Percentiles rank a stretch among this genome's conserved stretches.
Evolutionary conservation across 768 basidiomycete genomes (phyloP).

Genomic region (Leccinum imitatum): DNA sequence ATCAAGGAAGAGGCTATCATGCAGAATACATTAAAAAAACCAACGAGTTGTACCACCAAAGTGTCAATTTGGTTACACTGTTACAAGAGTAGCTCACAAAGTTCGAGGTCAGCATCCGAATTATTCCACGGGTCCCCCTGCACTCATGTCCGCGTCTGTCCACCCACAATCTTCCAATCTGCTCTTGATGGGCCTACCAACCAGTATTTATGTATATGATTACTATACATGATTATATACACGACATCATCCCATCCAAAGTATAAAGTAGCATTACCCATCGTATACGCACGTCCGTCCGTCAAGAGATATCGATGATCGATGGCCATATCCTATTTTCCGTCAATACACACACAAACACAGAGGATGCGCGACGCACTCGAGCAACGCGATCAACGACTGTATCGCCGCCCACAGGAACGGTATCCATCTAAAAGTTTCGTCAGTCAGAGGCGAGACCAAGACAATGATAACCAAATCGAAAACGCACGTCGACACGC

Average conservation of each 20-base stretch:
- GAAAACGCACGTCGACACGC: background rate
- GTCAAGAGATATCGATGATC: slow-evolving; percentile 40
- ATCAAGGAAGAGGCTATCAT: background rate
- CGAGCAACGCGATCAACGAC: slow-evolving; percentile 40
- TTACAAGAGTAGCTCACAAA: too few relatives aligned
- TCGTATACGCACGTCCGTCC: background rate
- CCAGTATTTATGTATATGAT: too few relatives aligned
- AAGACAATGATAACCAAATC: background rate
- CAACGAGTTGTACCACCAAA: background rate
- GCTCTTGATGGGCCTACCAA: too few relatives aligned
- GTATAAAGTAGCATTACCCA: background rate
- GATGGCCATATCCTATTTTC: slow-evolving; percentile 42
- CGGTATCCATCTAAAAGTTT: slow-evolving; percentile 35
- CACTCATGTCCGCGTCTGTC: too few relatives aligned
- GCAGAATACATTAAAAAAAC: background rate
- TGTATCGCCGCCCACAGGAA: slow-evolving; percentile 43
- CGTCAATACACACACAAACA: background rate
- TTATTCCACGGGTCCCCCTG: too few relatives aligned
- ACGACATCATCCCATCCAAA: background rate
- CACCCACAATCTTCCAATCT: too few relatives aligned
- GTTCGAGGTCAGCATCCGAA: background rate
- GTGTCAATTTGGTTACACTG: background rate
- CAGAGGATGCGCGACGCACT: slow-evolving; percentile 23
- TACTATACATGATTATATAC: background rate
- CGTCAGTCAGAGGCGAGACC: background rate